These are phyloP conservation scores for Glycine tomentella DNA, from an alignment of 306 rosid genomes.

Conservation along the genomic window DNA sequence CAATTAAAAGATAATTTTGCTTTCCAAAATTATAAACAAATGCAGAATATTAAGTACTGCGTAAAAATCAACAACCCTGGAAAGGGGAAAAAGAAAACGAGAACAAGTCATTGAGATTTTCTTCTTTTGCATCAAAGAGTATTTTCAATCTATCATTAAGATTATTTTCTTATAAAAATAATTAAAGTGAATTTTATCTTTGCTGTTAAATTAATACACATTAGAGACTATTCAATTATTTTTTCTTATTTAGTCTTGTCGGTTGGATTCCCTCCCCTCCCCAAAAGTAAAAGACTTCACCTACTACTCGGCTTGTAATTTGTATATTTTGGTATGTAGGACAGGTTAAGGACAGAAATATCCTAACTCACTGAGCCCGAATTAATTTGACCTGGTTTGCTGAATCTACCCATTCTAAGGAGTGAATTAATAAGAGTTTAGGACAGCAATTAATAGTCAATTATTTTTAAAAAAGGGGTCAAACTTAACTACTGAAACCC, in stretches of 20 bases:
- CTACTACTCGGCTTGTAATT: background rate
- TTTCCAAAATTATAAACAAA: background rate
- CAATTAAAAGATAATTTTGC: background rate
- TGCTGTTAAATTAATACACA: background rate
- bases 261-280: background rate
- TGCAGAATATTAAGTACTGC: background rate
- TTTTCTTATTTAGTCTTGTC: background rate
- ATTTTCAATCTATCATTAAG: background rate
- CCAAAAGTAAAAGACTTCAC: background rate
- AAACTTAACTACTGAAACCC: background rate
- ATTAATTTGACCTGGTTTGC: slow-evolving; percentile 12
- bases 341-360: slow-evolving; percentile 3
- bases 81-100: background rate
- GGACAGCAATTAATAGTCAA: background rate
- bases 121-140: background rate
- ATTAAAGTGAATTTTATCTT: background rate
- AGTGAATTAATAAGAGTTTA: background rate
- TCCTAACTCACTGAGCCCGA: background rate
- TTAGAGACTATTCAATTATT: background rate
- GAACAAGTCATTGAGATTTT: background rate
- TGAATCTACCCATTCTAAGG: background rate
- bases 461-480: background rate
- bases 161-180: background rate
- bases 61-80: background rate
- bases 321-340: background rate